These are phyloP conservation scores for Lecanicillium sp. DNA, from an alignment of 2,329 filamentous ascomycete species.

Conservation along the genomic window DNA sequence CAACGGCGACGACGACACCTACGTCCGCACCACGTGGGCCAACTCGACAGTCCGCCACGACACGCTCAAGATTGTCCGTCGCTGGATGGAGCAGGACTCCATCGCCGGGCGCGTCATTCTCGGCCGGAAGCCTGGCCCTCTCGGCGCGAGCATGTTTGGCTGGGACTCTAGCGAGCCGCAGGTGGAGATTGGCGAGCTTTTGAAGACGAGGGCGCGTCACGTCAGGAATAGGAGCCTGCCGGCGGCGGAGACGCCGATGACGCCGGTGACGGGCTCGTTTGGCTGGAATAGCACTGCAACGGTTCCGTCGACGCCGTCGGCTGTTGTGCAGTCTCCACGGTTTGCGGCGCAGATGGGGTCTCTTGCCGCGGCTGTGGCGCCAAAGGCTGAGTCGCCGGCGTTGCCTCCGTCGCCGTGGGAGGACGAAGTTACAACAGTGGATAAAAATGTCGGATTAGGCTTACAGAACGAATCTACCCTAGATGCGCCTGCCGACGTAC, in stretches of 20 bases:
- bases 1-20: slow-evolving; percentile 50
- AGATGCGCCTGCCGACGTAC: slow-evolving; percentile 3
- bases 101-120: slow-evolving; percentile 41
- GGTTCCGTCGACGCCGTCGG: slow-evolving; percentile 3
- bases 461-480: too few species aligned
- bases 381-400: background rate
- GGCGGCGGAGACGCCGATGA: slow-evolving; percentile 6
- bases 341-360: slow-evolving; percentile 2
- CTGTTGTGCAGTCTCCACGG: slow-evolving; percentile 1
- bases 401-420: slow-evolving; percentile 7
- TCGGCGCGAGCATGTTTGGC: slow-evolving; percentile 47
- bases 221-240: slow-evolving; percentile 4
- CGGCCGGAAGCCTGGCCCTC: slow-evolving; percentile 27
- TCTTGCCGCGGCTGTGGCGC: background rate
- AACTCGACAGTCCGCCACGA: slow-evolving; percentile 45
- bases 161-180: slow-evolving; percentile 50
- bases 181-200: slow-evolving; percentile 35
- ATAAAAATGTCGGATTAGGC: too few species aligned
- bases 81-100: slow-evolving; percentile 61
- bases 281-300: slow-evolving; percentile 19
- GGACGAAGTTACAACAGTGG: background rate
- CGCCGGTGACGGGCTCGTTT: slow-evolving; percentile 21
- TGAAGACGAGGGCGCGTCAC: slow-evolving; percentile 22
- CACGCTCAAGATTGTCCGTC: slow-evolving; percentile 49
- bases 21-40: slow-evolving; percentile 50